Percentiles rank a stretch among this genome's conserved stretches.
These are phyloP conservation scores for Phaeosphaeriaceae sp. DNA, from an alignment of 2,329 filamentous ascomycete species.

Conservation along the genomic window DNA sequence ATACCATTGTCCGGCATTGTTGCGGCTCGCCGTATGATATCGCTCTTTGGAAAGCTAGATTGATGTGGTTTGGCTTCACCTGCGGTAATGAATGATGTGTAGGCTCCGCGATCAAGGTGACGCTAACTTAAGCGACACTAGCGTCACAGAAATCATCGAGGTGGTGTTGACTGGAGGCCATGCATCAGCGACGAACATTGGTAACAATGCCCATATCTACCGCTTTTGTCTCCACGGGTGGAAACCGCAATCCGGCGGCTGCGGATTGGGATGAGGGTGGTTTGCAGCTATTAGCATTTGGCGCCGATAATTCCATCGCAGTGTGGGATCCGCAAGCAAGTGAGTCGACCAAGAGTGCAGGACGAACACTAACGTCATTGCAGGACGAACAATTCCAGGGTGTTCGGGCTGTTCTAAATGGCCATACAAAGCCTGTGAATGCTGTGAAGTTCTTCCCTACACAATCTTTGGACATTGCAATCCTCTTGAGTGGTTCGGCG, in stretches of 20 bases:
- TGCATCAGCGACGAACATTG: slow-evolving; percentile 18
- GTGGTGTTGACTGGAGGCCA: slow-evolving; percentile 25
- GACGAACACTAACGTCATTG: slow-evolving; percentile 15
- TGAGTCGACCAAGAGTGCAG: slow-evolving; percentile 14
- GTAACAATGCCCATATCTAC: slow-evolving; percentile 38
- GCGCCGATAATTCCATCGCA: slow-evolving; percentile 86
- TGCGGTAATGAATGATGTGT: slow-evolving; percentile 8
- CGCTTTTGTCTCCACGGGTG: slow-evolving; percentile 76
- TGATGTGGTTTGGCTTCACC: slow-evolving; percentile 5
- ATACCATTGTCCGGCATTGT: slow-evolving; percentile 49
- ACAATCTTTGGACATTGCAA: slow-evolving; percentile 55
- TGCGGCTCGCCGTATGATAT: background rate
- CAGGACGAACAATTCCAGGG: slow-evolving; percentile 61
- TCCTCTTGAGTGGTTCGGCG: slow-evolving; percentile 80
- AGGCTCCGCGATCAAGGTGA: slow-evolving; percentile 13
- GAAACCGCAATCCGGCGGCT: slow-evolving; percentile 86
- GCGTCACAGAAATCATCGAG: slow-evolving; percentile 39
- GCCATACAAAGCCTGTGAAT: slow-evolving; percentile 82
- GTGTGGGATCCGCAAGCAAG: slow-evolving; percentile 83
- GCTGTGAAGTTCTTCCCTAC: slow-evolving; percentile 78
- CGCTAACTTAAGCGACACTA: slow-evolving; percentile 36
- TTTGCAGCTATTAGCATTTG: slow-evolving; percentile 80
- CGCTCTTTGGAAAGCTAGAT: slow-evolving; percentile 11
- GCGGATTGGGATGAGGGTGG: slow-evolving; percentile 80
- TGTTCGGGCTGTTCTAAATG: slow-evolving; percentile 71